Base-by-base conservation (phyloP, 495 filamentous ascomycete species). In the Penicillium goetzii region DNA sequence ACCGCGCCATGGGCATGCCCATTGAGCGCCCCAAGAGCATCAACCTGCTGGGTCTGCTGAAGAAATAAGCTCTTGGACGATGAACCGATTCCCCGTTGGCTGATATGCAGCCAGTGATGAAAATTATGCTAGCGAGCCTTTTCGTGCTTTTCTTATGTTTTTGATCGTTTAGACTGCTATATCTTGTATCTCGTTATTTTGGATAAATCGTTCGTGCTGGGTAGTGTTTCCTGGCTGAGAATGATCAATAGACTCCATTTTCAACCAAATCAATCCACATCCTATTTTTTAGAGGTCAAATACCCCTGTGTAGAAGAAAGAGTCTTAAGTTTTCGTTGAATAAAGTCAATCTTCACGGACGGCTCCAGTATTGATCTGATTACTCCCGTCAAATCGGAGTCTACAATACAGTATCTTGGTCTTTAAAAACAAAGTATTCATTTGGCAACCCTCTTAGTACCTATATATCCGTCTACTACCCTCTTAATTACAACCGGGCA, bases 1-100 rank as follows among this genome's bases (percentile, higher is more conserved):
- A 97, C 77, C 85, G 95, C 8, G 95, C 92, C 17, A 77, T 99
- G 59, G 95, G 95, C 26, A 78, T 98, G 69, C 95, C 95, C n/a
- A 99, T 99, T 76, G 95, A 99, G 86, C 80, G 95, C 66, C 94
- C 94, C 41, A 99, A 99, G 88, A 96, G 92, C 78, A 94, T 97
- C 74, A 92, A 97, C 79, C 81, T 99, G 62, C 78, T 89, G 73
- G 93, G 93, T 15, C 76, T 97, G 61, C 70, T 96, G 65, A 88
- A 89, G 76, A 77, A 77, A 71, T 80, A 73, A 64, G 53, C 43
- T 1, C 32, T 49, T 59, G 43, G 33, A 58, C 21, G 19, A 8
- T 45, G 36, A 5, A 47, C 19, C 58, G 32, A 26, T 45, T 5
- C 19, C n/a, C 21, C 4, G 15, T 19, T 23, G 40, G 36, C 33